Conservation (phyloP, 768 basidiomycete genomes). For the Suillus variegatus region DNA sequence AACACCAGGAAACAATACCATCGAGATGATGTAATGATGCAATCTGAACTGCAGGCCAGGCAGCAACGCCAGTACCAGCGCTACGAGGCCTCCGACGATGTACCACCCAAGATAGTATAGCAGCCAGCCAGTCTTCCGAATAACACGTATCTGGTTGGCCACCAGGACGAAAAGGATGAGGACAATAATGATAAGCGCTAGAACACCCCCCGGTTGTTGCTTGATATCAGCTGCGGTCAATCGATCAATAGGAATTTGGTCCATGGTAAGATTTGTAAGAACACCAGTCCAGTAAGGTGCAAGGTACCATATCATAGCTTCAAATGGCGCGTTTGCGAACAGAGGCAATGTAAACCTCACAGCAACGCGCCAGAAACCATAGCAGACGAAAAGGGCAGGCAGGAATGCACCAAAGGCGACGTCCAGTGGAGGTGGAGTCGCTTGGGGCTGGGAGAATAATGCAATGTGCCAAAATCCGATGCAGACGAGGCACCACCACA, state of each 20-base stretch:
- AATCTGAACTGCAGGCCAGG: constrained; percentile 70
- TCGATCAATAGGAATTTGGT: constrained; percentile 74
- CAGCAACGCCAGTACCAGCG: constrained; percentile 64
- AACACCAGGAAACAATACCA: constrained; percentile 74
- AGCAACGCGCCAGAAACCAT: constrained; percentile 77
- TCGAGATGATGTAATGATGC: constrained; percentile 82
- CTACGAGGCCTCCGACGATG: constrained; percentile 61
- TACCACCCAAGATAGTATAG: constrained; percentile 79
- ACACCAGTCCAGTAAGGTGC: constrained; percentile 79
- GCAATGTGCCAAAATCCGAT: constrained; percentile 86
- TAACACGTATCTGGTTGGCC: constrained; percentile 78
- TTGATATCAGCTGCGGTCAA: constrained; percentile 70
- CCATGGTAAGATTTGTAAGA: constrained; percentile 69
- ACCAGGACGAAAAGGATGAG: constrained; percentile 59
- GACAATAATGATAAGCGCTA: constrained; percentile 67
- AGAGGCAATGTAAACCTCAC: constrained; percentile 74
- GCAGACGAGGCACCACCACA: constrained; percentile 78
- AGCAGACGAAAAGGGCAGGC: constrained; percentile 74
- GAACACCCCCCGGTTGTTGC: constrained; percentile 65
- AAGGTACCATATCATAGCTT: constrained; percentile 73
- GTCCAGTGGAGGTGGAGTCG: constrained; percentile 66
- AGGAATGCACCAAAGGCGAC: constrained; percentile 78
- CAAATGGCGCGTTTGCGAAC: constrained; percentile 68
- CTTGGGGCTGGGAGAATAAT: constrained; percentile 74
- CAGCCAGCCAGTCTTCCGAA: constrained; percentile 84